phyloP scores from a whole-genome alignment of 2,329 filamentous ascomycete species.

The Aureobasidium melanogenum region DNA sequence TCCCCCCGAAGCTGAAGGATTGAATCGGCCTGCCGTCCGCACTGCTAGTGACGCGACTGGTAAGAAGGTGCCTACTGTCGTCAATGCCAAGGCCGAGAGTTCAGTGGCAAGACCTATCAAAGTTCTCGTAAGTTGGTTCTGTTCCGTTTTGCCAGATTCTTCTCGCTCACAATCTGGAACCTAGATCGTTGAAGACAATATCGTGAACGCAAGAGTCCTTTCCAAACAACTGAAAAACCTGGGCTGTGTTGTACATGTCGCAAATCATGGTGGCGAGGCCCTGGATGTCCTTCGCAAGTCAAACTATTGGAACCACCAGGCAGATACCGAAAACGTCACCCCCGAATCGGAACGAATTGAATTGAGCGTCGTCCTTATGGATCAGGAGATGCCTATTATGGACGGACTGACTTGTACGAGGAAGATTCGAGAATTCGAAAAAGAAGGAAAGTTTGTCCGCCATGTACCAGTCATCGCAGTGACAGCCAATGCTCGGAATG shows the following conservation, averaged over 20 bases:
- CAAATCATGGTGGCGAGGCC: slow-evolving; percentile 40
- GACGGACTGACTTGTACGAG: slow-evolving; percentile 67
- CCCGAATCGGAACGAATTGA: slow-evolving; percentile 9
- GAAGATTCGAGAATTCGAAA: slow-evolving; percentile 60
- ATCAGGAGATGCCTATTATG: slow-evolving; percentile 75
- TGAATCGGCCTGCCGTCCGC: not conserved
- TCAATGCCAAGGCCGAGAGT: not conserved
- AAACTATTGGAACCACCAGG: slow-evolving; percentile 30
- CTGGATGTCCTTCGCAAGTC: slow-evolving; percentile 36
- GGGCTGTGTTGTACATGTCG: slow-evolving; percentile 37
- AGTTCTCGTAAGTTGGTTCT: not conserved
- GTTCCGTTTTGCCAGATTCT: not conserved
- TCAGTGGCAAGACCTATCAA: not conserved
- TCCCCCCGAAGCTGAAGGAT: slow-evolving; percentile 15
- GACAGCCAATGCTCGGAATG: slow-evolving; percentile 68
- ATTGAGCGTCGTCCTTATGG: slow-evolving; percentile 57
- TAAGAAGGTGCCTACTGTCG: slow-evolving; percentile 1
- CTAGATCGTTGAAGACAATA: slow-evolving; percentile 35
- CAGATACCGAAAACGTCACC: not conserved
- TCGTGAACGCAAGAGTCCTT: slow-evolving; percentile 42
- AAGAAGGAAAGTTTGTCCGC: slow-evolving; percentile 48
- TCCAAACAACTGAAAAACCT: slow-evolving; percentile 42
- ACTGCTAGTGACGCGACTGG: slow-evolving; percentile 13
- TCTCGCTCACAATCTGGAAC: not conserved
- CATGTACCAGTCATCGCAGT: slow-evolving; percentile 75